Evolutionary conservation across 2,329 filamentous ascomycete species (phyloP), one percentile per base, ranked within the genome.

Genomic region (Sclerotinia minor): DNA sequence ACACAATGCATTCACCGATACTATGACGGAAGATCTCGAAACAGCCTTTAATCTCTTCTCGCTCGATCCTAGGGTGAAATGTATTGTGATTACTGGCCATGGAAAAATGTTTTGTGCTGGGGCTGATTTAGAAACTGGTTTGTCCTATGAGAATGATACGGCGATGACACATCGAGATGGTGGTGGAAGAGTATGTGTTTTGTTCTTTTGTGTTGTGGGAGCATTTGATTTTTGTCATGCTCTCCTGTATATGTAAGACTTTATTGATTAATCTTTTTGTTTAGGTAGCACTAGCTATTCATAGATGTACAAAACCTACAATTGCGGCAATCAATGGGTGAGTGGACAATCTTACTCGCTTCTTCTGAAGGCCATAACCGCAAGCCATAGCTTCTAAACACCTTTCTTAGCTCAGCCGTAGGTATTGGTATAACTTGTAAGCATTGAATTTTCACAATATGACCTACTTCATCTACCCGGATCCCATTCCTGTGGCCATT

Each of bases 1-100:
- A 69, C 82, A 88, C 79, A 92, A 92, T 83, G 89, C 87, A 69
- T 91, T 92, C 78, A 91, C 87, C 3, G 79, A 82, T 26, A 80
- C 78, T 19, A 91, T 92, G 87, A 84, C 84, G 73, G 74, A 78
- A 21, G 88, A 89, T 73, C 81, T 92, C 41, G 83, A 86, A 68
- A 71, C 78, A 3, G 85, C 84, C 57, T 84, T 85, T 74, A 75
- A 78, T 65, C 75, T 82, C 11, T 79, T 88, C 38, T 84, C 84
- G 35, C 68, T 77, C 38, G 86, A 88, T 77, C 78, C 80, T 2
- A 82, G 86, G 53, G 85, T 88, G 21, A 82, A 81, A 60, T 79
- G 78, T 72, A 80, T 88, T 64, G 82, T 88, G 29, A 77, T 88
- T 61, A 85, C 85, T 1, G 83, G 83, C 11, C 68, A 75, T 54